Evolutionary conservation across 2,329 filamentous ascomycete genomes (phyloP), one percentile per base, ranked within the genome.

Genomic region (Stylonectria norvegica): DNA sequence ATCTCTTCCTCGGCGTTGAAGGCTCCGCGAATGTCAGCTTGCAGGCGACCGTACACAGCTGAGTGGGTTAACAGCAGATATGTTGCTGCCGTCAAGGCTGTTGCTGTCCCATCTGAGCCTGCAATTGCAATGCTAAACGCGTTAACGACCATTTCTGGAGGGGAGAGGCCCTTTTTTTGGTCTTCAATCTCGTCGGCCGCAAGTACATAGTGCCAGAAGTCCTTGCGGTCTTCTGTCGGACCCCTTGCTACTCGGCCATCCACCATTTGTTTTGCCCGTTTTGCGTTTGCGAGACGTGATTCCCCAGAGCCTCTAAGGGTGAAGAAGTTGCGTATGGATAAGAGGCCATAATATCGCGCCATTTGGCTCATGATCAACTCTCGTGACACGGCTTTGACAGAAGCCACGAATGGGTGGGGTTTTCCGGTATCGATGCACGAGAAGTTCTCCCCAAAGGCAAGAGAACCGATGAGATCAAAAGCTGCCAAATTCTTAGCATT

Each of bases 101-200:
- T 47, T 4, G 49, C 49, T 2, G 49, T 52, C 4, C 49, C 45
- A 29, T 52, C 49, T 1, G 49, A 52, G 1, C 49, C 49, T 25
- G 49, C 49, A 12, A 52, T 52, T 0, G 49, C 48, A n/a, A 52
- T 49, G 17, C 48, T 52, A 12, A 52, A 52, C 2, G 49, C 49
- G 18, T 52, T 39, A 5, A 50, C 48, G 2, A 52, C 49, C 49
- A 50, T 52, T 34, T 52, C 49, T 10, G 30, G 37, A 1, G 17
- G 20, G 2, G 49, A 47, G 9, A 52, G 15, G 1, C 49, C 43
- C 17, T 41, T 48, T 2, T 17, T 22, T 7, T 36, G 32, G 1
- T 22, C 25, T 2, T 43, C 22, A 4, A 19, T 29, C 5, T 49
- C 48, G 5, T 43, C 41, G 1, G 43, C 37, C 2, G 42, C 40